Conservation (phyloP, 768 basidiomycete species). For the Mycena latifolia region DNA sequence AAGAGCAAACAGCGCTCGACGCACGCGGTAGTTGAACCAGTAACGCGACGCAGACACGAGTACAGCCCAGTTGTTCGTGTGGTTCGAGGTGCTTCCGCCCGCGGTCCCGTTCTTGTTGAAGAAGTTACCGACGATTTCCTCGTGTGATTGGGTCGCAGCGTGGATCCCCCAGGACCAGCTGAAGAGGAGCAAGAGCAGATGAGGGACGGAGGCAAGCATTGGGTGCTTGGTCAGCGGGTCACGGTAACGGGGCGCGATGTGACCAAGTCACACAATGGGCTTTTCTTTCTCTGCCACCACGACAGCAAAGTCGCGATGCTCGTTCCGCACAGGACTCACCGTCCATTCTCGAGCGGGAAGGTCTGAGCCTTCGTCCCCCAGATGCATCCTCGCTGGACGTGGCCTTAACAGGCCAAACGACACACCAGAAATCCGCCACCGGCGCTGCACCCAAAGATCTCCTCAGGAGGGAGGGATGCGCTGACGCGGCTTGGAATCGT, state of each 20-base stretch:
- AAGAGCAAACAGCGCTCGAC: constrained; percentile 56
- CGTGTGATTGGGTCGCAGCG: constrained; percentile 45
- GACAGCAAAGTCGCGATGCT: constrained; percentile 19
- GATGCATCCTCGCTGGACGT: constrained; percentile 18
- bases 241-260: no score
- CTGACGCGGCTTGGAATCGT: constrained; percentile 15
- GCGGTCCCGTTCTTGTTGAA: constrained; percentile 54
- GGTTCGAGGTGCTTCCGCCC: constrained; percentile 51
- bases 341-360: constrained; percentile 12
- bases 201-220: no score
- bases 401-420: constrained; percentile 2
- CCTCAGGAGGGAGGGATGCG: constrained; percentile 14
- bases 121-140: constrained; percentile 58
- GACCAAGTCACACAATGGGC: no score
- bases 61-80: constrained; percentile 99
- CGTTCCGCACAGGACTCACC: constrained; percentile 20
- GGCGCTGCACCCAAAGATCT: constrained; percentile 17
- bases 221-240: no score
- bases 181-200: constrained; percentile 31
- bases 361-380: neutral
- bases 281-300: constrained; percentile 3
- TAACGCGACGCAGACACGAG: constrained; percentile 94
- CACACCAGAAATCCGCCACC: constrained; percentile 1
- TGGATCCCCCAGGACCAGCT: constrained; percentile 48
- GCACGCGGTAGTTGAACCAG: constrained; percentile 98